Percentiles rank a stretch among this genome's conserved stretches.
Evolutionary conservation across 768 basidiomycete genomes (phyloP).

Genomic region (Boletus vinaceobasis): DNA sequence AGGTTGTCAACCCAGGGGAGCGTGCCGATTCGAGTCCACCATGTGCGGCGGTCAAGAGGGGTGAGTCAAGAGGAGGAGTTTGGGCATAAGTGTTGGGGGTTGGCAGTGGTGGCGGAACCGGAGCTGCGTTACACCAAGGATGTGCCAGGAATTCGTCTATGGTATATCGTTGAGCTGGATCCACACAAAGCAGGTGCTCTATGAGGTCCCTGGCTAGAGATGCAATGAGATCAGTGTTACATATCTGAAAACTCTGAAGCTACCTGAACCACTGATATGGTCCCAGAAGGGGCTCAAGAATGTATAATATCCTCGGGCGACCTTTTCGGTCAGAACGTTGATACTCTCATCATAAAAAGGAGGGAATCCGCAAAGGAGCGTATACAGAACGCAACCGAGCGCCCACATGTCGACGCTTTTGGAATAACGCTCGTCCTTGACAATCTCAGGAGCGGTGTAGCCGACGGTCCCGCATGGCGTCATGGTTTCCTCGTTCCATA

Average conservation of each 20-base stretch:
- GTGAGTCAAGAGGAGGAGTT: conserved; percentile 71
- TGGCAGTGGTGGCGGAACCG: conserved; percentile 60
- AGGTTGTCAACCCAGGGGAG: conserved; percentile 87
- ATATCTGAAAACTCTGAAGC: conserved; percentile 10
- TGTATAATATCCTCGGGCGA: conserved; percentile 95
- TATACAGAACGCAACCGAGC: conserved; percentile 97
- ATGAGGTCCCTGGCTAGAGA: conserved; percentile 88
- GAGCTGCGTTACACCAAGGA: conserved; percentile 84
- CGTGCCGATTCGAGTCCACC: conserved; percentile 71
- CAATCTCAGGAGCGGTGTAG: conserved; percentile 98
- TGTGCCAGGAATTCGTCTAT: conserved; percentile 98
- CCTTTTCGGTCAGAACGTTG: conserved; percentile 96
- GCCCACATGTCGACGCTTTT: conserved; percentile 99
- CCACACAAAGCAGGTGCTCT: conserved; percentile 90
- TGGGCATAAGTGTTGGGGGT: conserved; percentile 54
- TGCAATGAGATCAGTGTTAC: conserved; percentile 10
- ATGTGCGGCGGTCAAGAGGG: conserved; percentile 76
- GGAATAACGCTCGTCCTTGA: conserved; percentile 95
- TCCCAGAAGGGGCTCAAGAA: conserved; percentile 99
- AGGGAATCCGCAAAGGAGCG: conserved; percentile 93
- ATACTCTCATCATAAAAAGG: conserved; percentile 99
- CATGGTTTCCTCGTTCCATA: conserved; percentile 99
- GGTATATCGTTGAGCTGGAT: conserved; percentile 92
- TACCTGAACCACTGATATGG: conserved; percentile 80
- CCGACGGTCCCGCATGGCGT: conserved; percentile 99